Percentiles rank a stretch among this genome's conserved stretches.
Conservation (phyloP, 2,329 filamentous ascomycete species). For the Didymella pomorum region DNA sequence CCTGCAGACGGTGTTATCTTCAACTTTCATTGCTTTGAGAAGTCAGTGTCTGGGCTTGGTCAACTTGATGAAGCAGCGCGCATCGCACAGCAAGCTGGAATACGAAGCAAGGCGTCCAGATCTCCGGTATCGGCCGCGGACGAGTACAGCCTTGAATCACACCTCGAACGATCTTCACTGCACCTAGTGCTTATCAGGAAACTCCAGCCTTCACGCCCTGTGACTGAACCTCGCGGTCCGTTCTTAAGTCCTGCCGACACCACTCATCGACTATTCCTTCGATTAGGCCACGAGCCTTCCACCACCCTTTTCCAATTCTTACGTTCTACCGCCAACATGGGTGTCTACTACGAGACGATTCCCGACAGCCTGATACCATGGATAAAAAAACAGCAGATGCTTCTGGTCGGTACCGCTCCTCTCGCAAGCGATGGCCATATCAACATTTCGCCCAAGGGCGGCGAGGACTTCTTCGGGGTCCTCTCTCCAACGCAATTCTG, state of each 20-base stretch:
- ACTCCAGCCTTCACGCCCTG: background rate
- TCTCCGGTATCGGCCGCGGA: slow-evolving; percentile 28
- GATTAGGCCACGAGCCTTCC: background rate
- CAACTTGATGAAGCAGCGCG: background rate
- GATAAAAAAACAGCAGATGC: slow-evolving; percentile 56
- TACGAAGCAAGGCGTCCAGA: background rate
- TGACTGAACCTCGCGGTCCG: background rate
- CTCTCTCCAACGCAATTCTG: slow-evolving; percentile 52
- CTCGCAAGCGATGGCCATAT: slow-evolving; percentile 53
- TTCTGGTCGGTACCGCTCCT: slow-evolving; percentile 55
- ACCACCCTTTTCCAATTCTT: background rate
- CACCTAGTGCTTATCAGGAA: slow-evolving; percentile 14
- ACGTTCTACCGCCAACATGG: slow-evolving; percentile 43
- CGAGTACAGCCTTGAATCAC: slow-evolving; percentile 18
- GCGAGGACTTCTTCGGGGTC: slow-evolving; percentile 52
- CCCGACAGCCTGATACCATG: slow-evolving; percentile 50
- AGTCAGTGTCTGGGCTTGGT: no score
- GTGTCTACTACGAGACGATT: slow-evolving; percentile 55
- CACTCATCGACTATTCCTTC: background rate
- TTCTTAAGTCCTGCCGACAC: background rate
- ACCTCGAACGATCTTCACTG: slow-evolving; percentile 6
- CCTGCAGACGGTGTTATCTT: background rate
- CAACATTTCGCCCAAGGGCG: slow-evolving; percentile 58
- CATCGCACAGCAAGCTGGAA: background rate
- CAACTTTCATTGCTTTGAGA: no score